Percentiles rank a stretch among this genome's conserved stretches.
Evolutionary conservation across 2,329 filamentous ascomycete species (phyloP).

Genomic region (Myriangium duriaei): DNA sequence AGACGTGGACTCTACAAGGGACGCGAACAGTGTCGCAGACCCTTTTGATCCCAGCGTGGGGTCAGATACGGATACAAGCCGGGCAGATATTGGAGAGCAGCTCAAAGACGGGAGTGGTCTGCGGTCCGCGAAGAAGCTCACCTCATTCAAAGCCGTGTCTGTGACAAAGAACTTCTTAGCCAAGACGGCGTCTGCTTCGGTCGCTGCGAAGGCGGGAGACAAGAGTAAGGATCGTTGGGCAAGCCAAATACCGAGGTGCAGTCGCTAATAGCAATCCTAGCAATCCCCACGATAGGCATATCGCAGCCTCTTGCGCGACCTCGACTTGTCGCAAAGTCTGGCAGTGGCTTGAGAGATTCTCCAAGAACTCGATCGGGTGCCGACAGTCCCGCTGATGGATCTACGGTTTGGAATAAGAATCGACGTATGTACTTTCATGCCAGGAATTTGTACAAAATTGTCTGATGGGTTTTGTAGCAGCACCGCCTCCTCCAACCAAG

Average conservation of each 20-base stretch:
- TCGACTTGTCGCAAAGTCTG: constrained; percentile 64
- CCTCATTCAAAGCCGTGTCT: constrained; percentile 73
- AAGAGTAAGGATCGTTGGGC: constrained; percentile 38
- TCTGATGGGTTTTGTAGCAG: constrained; percentile 40
- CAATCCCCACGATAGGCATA: constrained; percentile 37
- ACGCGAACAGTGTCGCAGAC: constrained; percentile 49
- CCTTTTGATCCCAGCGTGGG: constrained; percentile 49
- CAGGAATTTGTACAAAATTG: constrained; percentile 18
- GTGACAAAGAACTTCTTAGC: constrained; percentile 79
- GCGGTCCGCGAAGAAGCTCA: constrained; percentile 57
- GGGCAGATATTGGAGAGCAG: constrained; percentile 39
- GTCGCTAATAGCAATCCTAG: constrained; percentile 13
- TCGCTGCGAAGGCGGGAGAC: constrained; percentile 37
- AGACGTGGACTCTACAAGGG: constrained; percentile 31
- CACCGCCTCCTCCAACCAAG: constrained; percentile 57
- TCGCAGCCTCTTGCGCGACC: constrained; percentile 48
- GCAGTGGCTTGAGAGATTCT: constrained; percentile 47
- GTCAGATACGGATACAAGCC: constrained; percentile 64
- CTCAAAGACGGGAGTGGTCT: constrained; percentile 44
- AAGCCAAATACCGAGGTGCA: not conserved
- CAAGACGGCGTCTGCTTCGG: constrained; percentile 48
- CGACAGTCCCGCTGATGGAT: constrained; percentile 50
- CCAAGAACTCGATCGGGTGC: constrained; percentile 17
- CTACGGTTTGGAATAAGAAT: constrained; percentile 81
- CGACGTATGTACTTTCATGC: constrained; percentile 47